These are phyloP conservation scores for Angophora floribunda DNA, from an alignment of 345 rosid species.

Conservation along the genomic window DNA sequence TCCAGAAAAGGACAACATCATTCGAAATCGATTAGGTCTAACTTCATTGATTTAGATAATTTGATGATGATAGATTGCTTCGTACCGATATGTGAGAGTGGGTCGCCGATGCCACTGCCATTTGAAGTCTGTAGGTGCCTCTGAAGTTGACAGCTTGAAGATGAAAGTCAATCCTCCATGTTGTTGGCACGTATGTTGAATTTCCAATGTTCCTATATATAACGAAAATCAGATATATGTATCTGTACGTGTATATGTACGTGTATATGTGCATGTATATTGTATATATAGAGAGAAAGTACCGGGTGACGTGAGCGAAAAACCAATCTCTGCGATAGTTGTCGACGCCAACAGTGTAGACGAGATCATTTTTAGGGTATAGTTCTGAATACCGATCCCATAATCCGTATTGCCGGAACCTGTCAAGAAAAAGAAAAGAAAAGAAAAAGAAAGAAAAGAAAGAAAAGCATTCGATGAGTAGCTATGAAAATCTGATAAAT, in stretches of 20 bases:
- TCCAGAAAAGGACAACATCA: not conserved
- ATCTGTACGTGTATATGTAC: no score
- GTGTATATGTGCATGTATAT: not conserved
- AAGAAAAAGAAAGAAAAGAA: not conserved
- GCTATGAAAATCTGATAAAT: not conserved
- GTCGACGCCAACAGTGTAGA: constrained; percentile 1
- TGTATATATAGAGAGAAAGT: not conserved
- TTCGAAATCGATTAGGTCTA: not conserved
- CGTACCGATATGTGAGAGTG: not conserved
- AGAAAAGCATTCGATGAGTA: not conserved
- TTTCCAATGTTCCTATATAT: not conserved
- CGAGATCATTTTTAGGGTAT: not conserved
- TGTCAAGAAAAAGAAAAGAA: not conserved
- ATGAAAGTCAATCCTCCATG: constrained; percentile 27
- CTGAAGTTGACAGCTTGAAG: not conserved
- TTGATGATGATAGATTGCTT: not conserved
- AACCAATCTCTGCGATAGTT: constrained; percentile 20
- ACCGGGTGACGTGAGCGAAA: constrained; percentile 23
- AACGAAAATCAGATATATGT: not conserved
- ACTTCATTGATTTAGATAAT: not conserved
- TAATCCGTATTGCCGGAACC: constrained; percentile 13
- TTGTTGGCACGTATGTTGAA: constrained; percentile 7
- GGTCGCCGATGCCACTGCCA: constrained; percentile 29
- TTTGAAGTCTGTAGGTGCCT: constrained; percentile 17
- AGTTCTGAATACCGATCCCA: constrained; percentile 4